Base-by-base conservation (phyloP, 345 rosid genomes). In the Anastatica hierochuntica region DNA sequence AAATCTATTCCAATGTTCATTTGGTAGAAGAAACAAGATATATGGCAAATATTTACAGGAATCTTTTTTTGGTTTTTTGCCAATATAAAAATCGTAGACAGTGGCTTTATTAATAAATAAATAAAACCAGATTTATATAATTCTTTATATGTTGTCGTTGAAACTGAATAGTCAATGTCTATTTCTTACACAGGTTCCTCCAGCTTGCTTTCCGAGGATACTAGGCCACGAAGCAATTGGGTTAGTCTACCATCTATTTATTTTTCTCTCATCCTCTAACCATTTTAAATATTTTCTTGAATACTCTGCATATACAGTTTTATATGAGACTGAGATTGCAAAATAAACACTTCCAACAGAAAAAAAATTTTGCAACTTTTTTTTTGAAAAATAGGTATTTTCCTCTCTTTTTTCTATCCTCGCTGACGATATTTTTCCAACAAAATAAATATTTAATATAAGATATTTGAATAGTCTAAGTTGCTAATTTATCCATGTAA, bases 181-280 rank as follows among this genome's bases (percentile, higher is more conserved):
- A 14, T 31, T 6, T 29, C 2, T 21, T 14, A 47, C 66, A 33
- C 39, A 90, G 90, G 90, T 68, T 49, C 79, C 78, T 48, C 94
- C 95, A 4, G 83, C 74, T 7, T 72, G 76, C 62, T 76, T 73
- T 35, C 97, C 97, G 0, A 77, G 90, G 62, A 82, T 90, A 54
- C 76, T 90, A 0, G 95, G 97, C 52, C 97, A 90, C 38, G 97
- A 90, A 66, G 94, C 97, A 5, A 70, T 86, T 2, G 95, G 97
- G 97, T 90, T 30, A 39, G 62, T 39, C 21, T n/a, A 15, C 10
- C 8, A 26, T 38, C 13, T 63, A 8, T 29, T 20, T 13, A 13
- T 12, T 60, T 17, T 24, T 7, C 1, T 36, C 13, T 10, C n/a
- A n/a, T n/a, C n/a, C n/a, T n/a, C n/a, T n/a, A n/a, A n/a, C n/a